These are phyloP conservation scores for Daldinia sp. DNA, from an alignment of 2,329 filamentous ascomycete species.

Conservation along the genomic window DNA sequence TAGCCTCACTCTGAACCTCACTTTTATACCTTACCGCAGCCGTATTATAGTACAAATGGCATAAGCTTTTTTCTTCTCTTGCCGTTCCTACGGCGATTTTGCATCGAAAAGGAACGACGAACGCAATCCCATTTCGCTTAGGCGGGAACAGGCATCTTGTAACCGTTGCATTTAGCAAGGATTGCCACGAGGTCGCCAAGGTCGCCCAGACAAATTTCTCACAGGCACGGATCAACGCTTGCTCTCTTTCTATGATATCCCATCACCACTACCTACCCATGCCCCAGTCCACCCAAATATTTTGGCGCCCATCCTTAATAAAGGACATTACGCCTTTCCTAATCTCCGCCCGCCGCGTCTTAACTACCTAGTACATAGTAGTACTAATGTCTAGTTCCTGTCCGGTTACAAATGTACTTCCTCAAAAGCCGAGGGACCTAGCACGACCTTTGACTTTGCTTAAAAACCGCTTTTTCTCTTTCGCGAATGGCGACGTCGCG, in stretches of 20 bases:
- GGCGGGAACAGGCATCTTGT: slow-evolving; percentile 17
- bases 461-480: not conserved
- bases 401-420: not conserved
- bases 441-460: not conserved
- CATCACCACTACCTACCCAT: not conserved
- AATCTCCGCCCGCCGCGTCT: slow-evolving; percentile 10
- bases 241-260: not conserved
- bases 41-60: not conserved
- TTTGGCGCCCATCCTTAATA: not conserved
- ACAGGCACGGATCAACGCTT: slow-evolving; percentile 15
- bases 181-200: slow-evolving; percentile 22
- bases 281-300: not conserved
- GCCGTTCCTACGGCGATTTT: not conserved
- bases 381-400: no score
- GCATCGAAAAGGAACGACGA: slow-evolving; percentile 7
- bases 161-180: slow-evolving; percentile 13
- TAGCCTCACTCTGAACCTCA: slow-evolving; percentile 8
- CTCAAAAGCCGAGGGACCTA: slow-evolving; percentile 1
- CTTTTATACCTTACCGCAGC: not conserved
- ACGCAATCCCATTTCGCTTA: slow-evolving; percentile 18
- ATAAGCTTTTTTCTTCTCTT: slow-evolving; percentile 1
- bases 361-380: not conserved
- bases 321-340: slow-evolving; percentile 6
- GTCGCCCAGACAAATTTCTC: slow-evolving; percentile 20
- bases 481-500: not conserved